A percentile compares a stretch with the other conserved stretches of the same genome.
Conservation (phyloP, 176 grass and related monocot species). For the Phoenix dactylifera region DNA sequence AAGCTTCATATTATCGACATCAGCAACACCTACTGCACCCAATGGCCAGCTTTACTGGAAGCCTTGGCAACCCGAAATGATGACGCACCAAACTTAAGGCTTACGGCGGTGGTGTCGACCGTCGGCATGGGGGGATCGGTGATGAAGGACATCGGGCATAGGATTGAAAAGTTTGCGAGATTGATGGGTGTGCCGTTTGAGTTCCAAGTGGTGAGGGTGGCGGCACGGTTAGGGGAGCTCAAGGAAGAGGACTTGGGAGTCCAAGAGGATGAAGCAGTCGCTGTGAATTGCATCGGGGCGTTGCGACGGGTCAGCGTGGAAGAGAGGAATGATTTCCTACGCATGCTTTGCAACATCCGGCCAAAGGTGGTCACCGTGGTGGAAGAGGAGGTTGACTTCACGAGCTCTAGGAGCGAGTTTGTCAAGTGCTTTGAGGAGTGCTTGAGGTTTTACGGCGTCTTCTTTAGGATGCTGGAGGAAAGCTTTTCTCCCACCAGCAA, state of each 20-base stretch:
- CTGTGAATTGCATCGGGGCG: slow-evolving; percentile 17
- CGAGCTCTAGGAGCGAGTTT: neutral
- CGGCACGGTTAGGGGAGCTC: neutral
- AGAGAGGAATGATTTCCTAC: slow-evolving; percentile 9
- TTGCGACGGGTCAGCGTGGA: neutral
- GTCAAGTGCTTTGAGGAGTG: slow-evolving; percentile 14
- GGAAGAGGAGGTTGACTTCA: slow-evolving; percentile 18
- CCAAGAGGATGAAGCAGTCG: slow-evolving; percentile 7
- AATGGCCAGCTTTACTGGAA: neutral
- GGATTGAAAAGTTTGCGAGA: slow-evolving; percentile 19
- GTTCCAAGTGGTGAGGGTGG: neutral
- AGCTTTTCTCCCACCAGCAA: slow-evolving; percentile 14
- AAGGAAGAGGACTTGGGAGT: neutral
- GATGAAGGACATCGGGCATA: slow-evolving; percentile 4
- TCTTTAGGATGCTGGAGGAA: slow-evolving; percentile 21
- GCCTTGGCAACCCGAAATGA: slow-evolving; percentile 2
- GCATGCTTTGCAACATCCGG: neutral
- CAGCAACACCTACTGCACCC: slow-evolving; percentile 10
- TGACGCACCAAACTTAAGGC: slow-evolving; percentile 5
- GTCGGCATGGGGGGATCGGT: neutral
- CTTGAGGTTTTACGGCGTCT: slow-evolving; percentile 7
- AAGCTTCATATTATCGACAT: slow-evolving; percentile 6
- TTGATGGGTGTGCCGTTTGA: slow-evolving; percentile 20
- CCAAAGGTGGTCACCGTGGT: slow-evolving; percentile 13
- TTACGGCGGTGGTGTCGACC: slow-evolving; percentile 8